phyloP scores from a whole-genome alignment of 305 asterid species.

The Fraxinus latifolia region DNA sequence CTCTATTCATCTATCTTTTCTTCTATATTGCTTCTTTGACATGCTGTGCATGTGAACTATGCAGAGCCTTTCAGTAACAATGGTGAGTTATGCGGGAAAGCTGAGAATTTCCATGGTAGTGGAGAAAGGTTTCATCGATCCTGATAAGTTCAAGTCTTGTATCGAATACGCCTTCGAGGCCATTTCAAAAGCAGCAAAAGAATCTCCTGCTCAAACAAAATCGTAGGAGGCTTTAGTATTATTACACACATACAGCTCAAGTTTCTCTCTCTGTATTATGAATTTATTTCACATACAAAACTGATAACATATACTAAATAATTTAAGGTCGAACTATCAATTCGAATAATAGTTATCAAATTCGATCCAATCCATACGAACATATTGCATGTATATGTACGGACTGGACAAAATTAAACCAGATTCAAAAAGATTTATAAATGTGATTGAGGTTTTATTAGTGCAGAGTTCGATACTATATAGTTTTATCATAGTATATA shows the following conservation, averaged over 20 bases:
- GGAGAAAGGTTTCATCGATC: conserved; percentile 30
- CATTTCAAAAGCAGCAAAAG: conserved; percentile 21
- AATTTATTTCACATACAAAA: neutral
- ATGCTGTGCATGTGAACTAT: neutral
- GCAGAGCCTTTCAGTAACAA: conserved; percentile 31
- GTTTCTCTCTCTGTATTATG: neutral
- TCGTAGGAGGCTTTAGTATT: neutral
- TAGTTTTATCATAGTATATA: too few relatives aligned
- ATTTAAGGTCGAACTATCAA: neutral
- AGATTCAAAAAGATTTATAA: neutral
- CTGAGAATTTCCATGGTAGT: conserved; percentile 28
- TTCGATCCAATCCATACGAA: neutral
- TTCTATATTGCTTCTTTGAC: neutral
- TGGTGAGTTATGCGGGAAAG: conserved; percentile 32
- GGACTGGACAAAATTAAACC: neutral
- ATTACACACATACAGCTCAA: neutral
- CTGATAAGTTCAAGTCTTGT: conserved; percentile 19
- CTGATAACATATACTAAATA: neutral
- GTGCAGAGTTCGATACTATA: neutral
- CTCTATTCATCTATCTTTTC: neutral
- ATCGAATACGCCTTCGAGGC: conserved; percentile 7
- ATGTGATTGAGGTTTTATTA: neutral
- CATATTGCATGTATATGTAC: too few relatives aligned
- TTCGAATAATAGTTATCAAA: neutral
- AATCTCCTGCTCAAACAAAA: neutral